These are phyloP conservation scores for Taphrina communis DNA, from an alignment of 1,139 yeast species.

Conservation along the genomic window DNA sequence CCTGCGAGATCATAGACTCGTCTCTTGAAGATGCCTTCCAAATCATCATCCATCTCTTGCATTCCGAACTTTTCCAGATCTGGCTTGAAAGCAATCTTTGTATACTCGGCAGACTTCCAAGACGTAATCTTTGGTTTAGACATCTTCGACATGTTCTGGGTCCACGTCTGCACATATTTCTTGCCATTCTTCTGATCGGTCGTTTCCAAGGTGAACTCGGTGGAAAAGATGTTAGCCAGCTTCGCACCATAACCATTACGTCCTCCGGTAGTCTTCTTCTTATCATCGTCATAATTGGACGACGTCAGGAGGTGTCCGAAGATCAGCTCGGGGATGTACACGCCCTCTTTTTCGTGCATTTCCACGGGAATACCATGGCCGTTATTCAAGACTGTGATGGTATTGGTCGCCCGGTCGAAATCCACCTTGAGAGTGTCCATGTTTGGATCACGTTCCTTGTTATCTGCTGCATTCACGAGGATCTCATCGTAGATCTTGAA, in stretches of 20 bases:
- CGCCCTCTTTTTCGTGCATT: constrained; percentile 85
- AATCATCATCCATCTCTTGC: constrained; percentile 80
- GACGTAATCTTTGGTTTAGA: constrained; percentile 75
- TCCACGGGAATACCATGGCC: constrained; percentile 97
- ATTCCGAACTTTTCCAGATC: constrained; percentile 84
- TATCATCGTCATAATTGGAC: constrained; percentile 92
- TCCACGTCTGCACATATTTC: constrained; percentile 82
- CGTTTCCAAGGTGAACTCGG: constrained; percentile 85
- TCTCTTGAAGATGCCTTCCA: constrained; percentile 81
- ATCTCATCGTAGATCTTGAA: constrained; percentile 97
- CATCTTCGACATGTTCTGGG: constrained; percentile 78
- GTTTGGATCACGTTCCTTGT: constrained; percentile 89
- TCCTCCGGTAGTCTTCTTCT: constrained; percentile 97
- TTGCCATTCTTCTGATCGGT: constrained; percentile 72
- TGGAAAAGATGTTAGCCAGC: constrained; percentile 88
- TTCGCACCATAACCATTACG: constrained; percentile 99
- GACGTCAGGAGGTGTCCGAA: constrained; percentile 95
- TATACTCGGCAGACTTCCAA: constrained; percentile 72
- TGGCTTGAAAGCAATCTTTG: constrained; percentile 87
- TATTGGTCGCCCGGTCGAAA: constrained; percentile 75
- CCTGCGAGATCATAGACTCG: constrained; percentile 97
- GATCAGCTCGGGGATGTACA: constrained; percentile 93
- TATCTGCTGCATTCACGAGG: constrained; percentile 97
- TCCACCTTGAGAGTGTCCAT: constrained; percentile 85
- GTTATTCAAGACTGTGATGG: constrained; percentile 83